phyloP scores from a whole-genome alignment of 2,329 filamentous ascomycete genomes.

The Penicillium sp. region DNA sequence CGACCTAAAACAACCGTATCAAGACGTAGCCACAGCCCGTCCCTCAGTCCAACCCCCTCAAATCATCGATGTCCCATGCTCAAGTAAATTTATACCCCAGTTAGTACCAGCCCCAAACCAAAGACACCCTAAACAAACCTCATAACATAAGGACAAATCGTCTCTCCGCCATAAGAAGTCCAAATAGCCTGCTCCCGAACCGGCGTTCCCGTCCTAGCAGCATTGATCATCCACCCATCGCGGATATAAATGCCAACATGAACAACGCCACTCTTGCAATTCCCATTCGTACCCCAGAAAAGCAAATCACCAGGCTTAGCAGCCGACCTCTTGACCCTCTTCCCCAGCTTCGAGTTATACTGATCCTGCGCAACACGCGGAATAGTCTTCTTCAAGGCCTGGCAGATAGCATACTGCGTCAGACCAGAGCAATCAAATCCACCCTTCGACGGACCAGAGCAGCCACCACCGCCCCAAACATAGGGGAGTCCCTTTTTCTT shows the following conservation, averaged over 20 bases:
- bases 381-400: conserved; percentile 21
- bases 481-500: conserved; percentile 26
- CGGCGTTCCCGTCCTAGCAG: conserved; percentile 24
- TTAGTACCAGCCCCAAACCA: neutral
- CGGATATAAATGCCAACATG: conserved; percentile 27
- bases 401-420: conserved; percentile 26
- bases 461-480: conserved; percentile 27
- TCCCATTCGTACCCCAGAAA: conserved; percentile 24
- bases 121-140: conserved; percentile 16
- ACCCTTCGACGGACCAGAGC: conserved; percentile 20
- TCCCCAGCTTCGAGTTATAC: conserved; percentile 22
- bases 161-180: conserved; percentile 26
- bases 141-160: conserved; percentile 25
- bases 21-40: too few relatives aligned
- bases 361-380: conserved; percentile 26
- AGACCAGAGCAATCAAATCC: conserved; percentile 30
- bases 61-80: neutral
- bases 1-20: neutral
- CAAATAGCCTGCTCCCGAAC: conserved; percentile 28
- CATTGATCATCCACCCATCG: conserved; percentile 26
- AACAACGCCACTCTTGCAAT: conserved; percentile 20
- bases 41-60: neutral
- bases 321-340: conserved; percentile 17
- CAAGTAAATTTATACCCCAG: neutral
- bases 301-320: conserved; percentile 26